Conservation (phyloP, 2,329 filamentous ascomycete species). For the Trichophyton equinum region DNA sequence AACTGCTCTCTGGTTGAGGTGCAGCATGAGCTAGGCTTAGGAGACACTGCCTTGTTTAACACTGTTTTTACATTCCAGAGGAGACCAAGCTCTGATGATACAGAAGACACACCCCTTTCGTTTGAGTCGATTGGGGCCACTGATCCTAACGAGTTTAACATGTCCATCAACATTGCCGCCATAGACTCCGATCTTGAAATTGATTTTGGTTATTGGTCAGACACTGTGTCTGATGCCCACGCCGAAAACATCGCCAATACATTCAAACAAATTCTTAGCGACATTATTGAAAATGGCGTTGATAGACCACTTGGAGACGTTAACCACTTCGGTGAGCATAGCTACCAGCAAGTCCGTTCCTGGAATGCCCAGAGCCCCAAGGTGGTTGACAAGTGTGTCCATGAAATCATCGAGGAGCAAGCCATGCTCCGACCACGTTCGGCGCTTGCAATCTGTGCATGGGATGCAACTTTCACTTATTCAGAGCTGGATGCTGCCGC, state of each 20-base stretch:
- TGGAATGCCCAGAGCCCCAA: constrained; percentile 25
- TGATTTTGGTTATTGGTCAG: constrained; percentile 13
- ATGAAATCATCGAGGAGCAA: constrained; percentile 27
- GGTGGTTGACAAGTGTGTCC: constrained; percentile 23
- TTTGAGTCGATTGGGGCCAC: constrained; percentile 10
- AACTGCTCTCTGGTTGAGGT: constrained; percentile 39
- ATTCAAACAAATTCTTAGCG: constrained; percentile 23
- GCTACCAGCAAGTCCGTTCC: constrained; percentile 20
- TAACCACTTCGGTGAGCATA: constrained; percentile 22
- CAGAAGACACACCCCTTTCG: constrained; percentile 16
- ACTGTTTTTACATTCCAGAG: constrained; percentile 33
- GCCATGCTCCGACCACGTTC: constrained; percentile 23
- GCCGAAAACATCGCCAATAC: constrained; percentile 22
- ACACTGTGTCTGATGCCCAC: constrained; percentile 29
- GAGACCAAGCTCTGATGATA: constrained; percentile 17
- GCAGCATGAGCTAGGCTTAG: constrained; percentile 29
- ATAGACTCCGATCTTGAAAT: constrained; percentile 9
- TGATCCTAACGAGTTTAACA: constrained; percentile 12
- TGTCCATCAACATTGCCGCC: constrained; percentile 11
- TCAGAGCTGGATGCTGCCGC: constrained; percentile 27
- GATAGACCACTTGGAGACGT: constrained; percentile 19
- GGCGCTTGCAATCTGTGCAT: constrained; percentile 16
- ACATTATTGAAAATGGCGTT: constrained; percentile 15
- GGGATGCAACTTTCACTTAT: constrained; percentile 25
- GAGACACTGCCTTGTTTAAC: constrained; percentile 30